A percentile compares a stretch with the other conserved stretches of the same genome.
These are phyloP conservation scores for Aspergillus sojae DNA, from an alignment of 2,329 filamentous ascomycete species.

Conservation along the genomic window DNA sequence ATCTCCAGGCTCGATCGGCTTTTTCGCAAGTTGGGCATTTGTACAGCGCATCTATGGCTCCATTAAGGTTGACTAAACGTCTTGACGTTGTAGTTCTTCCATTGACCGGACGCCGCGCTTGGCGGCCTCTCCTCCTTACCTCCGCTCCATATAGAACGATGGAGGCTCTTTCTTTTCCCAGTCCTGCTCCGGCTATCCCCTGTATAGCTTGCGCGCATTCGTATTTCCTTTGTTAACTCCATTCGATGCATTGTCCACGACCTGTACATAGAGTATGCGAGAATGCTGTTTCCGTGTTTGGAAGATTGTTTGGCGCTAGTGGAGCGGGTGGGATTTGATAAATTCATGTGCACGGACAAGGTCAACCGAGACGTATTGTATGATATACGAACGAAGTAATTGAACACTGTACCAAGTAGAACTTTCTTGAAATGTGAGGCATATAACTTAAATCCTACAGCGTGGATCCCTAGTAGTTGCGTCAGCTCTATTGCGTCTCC, in stretches of 20 bases:
- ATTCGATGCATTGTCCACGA: constrained; percentile 5
- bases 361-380: neutral
- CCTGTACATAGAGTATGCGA: constrained; percentile 21
- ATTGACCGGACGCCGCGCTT: neutral
- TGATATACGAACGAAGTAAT: neutral
- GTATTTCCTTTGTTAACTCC: neutral
- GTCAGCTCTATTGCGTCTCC: neutral
- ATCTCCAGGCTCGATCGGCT: constrained; percentile 81
- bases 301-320: constrained; percentile 8
- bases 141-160: constrained; percentile 1
- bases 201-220: constrained; percentile 11
- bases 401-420: neutral
- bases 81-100: neutral
- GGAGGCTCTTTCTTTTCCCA: neutral
- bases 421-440: neutral
- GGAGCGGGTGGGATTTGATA: neutral
- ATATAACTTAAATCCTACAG: neutral
- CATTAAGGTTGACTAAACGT: constrained; percentile 88
- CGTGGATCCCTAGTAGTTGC: neutral
- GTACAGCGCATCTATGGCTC: constrained; percentile 91
- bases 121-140: neutral
- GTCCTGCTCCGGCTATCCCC: constrained; percentile 10
- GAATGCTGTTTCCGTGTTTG: constrained; percentile 14
- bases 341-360: neutral
- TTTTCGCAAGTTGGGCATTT: constrained; percentile 93